Conservation (phyloP, 2,329 filamentous ascomycete genomes). For the Endocalyx cinctus region DNA sequence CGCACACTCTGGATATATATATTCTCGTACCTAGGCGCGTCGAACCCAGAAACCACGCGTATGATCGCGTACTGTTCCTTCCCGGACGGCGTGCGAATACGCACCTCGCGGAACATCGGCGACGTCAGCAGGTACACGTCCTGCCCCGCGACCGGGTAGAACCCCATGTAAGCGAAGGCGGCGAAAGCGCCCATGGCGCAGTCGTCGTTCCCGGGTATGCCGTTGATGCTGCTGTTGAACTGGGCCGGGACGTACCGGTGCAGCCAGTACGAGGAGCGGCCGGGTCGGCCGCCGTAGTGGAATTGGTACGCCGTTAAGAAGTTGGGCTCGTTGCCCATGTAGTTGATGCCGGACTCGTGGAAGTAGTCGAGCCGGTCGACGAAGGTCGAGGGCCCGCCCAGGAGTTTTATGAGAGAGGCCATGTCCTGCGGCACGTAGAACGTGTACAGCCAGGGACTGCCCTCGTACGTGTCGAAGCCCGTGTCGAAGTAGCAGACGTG, state of each 20-base stretch:
- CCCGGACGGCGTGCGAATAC: slow-evolving; percentile 18
- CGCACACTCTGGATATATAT: slow-evolving; percentile 59
- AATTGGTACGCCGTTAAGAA: slow-evolving; percentile 51
- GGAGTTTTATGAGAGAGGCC: slow-evolving; percentile 28
- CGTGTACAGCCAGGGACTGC: slow-evolving; percentile 64
- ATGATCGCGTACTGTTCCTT: slow-evolving; percentile 48
- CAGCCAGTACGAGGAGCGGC: slow-evolving; percentile 46
- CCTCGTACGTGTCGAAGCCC: slow-evolving; percentile 38
- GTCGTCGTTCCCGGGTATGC: slow-evolving; percentile 55
- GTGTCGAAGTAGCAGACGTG: slow-evolving; percentile 44
- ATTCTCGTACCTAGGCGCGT: slow-evolving; percentile 27
- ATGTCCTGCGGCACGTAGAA: slow-evolving; percentile 54
- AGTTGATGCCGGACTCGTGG: slow-evolving; percentile 61
- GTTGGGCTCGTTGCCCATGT: slow-evolving; percentile 62
- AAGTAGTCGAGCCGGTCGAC: slow-evolving; percentile 59
- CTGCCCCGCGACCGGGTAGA: slow-evolving; percentile 52
- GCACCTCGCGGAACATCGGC: slow-evolving; percentile 47
- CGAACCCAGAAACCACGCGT: slow-evolving; percentile 33
- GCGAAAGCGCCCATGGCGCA: slow-evolving; percentile 52
- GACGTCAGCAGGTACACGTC: slow-evolving; percentile 49
- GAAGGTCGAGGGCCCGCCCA: slow-evolving; percentile 57
- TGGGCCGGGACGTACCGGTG: slow-evolving; percentile 62
- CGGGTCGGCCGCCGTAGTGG: slow-evolving; percentile 66
- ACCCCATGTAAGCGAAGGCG: slow-evolving; percentile 46
- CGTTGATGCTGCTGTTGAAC: slow-evolving; percentile 60